These are phyloP conservation scores for Babesia ovata DNA, from an alignment of 169 alveolate genomes.

Conservation along the genomic window DNA sequence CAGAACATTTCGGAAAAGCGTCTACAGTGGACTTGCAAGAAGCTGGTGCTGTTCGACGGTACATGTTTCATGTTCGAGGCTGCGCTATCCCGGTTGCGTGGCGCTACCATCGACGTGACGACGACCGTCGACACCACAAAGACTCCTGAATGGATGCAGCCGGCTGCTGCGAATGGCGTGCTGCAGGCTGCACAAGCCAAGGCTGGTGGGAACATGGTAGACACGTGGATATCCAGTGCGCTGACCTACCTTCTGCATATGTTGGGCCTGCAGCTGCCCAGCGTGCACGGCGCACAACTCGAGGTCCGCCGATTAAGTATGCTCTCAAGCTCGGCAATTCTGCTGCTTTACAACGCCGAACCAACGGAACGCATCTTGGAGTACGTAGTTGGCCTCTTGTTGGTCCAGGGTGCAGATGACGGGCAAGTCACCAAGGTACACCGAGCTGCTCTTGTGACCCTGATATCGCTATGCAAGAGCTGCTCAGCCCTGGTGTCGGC, in stretches of 20 bases:
- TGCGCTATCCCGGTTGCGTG: slow-evolving; percentile 37
- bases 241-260: slow-evolving; percentile 28
- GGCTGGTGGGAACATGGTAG: slow-evolving; percentile 23
- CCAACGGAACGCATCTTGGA: slow-evolving; percentile 50
- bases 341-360: slow-evolving; percentile 46
- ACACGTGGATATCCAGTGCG: slow-evolving; percentile 38
- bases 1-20: slow-evolving; percentile 43
- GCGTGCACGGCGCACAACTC: slow-evolving; percentile 51
- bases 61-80: slow-evolving; percentile 64
- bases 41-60: slow-evolving; percentile 62
- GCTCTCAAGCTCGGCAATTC: slow-evolving; percentile 37
- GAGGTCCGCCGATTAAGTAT: slow-evolving; percentile 53
- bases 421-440: slow-evolving; percentile 24
- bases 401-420: slow-evolving; percentile 23
- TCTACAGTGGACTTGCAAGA: slow-evolving; percentile 50
- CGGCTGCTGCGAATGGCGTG: slow-evolving; percentile 17
- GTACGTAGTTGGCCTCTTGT: slow-evolving; percentile 28
- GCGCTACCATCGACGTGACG: slow-evolving; percentile 54
- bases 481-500: slow-evolving; percentile 25
- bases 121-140: slow-evolving; percentile 2
- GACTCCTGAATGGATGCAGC: slow-evolving; percentile 44
- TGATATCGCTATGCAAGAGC: slow-evolving; percentile 55
- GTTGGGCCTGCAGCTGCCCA: slow-evolving; percentile 44
- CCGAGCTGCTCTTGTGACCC: slow-evolving; percentile 45
- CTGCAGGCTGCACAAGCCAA: slow-evolving; percentile 18